These are phyloP conservation scores for Apiotrichum montevideense DNA, from an alignment of 1,284 basidiomycete genomes.

Conservation along the genomic window DNA sequence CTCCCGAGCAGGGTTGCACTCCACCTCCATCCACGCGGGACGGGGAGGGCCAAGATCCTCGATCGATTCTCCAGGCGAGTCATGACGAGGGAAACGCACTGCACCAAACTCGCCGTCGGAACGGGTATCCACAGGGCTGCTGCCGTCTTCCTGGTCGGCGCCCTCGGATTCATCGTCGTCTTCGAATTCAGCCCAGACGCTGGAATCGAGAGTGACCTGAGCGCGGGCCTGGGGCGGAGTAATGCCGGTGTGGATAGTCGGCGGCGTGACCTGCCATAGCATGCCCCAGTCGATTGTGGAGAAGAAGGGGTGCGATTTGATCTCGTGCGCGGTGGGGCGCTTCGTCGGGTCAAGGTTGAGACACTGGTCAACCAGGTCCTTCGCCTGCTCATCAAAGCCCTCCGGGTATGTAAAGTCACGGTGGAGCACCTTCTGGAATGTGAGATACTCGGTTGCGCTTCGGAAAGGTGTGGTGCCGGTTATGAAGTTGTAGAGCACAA, in stretches of 20 bases:
- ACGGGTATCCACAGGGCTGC: not conserved
- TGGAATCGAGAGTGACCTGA: conserved; percentile 21
- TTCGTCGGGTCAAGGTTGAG: conserved; percentile 59
- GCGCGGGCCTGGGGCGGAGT: conserved; percentile 25
- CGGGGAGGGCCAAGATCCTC: conserved; percentile 31
- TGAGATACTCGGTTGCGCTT: conserved; percentile 55
- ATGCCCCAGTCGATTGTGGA: conserved; percentile 60
- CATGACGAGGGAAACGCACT: conserved; percentile 21
- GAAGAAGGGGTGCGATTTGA: conserved; percentile 75
- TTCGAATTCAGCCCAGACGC: conserved; percentile 41
- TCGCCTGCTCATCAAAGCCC: conserved; percentile 49
- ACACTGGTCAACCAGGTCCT: conserved; percentile 48
- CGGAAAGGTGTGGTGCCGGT: conserved; percentile 54
- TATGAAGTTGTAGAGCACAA: conserved; percentile 53
- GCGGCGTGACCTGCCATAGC: conserved; percentile 59
- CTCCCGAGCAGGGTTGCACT: not conserved
- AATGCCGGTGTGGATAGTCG: conserved; percentile 46
- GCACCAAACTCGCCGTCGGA: conserved; percentile 26
- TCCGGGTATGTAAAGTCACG: conserved; percentile 50
- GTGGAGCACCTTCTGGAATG: conserved; percentile 54
- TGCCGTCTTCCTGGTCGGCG: not conserved
- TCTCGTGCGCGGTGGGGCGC: conserved; percentile 55
- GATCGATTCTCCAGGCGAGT: conserved; percentile 4
- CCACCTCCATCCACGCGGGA: conserved; percentile 29
- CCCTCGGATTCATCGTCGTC: conserved; percentile 36